Base-by-base conservation (phyloP, 2,329 filamentous ascomycete species). In the Epichloe aotearoae region DNA sequence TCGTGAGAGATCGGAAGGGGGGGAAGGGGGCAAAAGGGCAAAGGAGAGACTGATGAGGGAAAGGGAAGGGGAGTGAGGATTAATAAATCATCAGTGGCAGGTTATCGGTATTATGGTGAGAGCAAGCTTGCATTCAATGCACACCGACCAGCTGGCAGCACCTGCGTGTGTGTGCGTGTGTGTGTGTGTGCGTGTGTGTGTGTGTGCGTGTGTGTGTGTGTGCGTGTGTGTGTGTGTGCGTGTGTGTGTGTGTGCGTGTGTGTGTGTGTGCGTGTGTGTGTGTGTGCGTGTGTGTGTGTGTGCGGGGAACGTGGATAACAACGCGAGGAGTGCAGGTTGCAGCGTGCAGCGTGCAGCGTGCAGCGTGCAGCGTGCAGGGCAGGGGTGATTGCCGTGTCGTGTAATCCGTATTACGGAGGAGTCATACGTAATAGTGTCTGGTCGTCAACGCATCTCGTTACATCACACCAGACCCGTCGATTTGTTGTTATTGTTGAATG, bases 61-160 rank as follows among this genome's bases (percentile, higher is more conserved):
- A 15, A 49, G 14, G 26, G 11, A 49, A 26, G 17, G n/a, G 15
- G 17, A 43, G 6, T 12, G 15, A 11, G 15, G 20, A 17, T n/a
- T 4, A 17, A 44, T 14, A n/a, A 20, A 26, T 43, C 34, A 47
- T 4, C 33, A 26, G n/a, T n/a, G 45, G 34, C 17, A 47, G 17
- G 36, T 19, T 15, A 36, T 42, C 7, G 23, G 23, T 26, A 26
- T 26, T 2, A 7, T 26, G 23, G 23, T 23, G 23, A 26, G 23
- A 26, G 23, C 33, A 36, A 36, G 26, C 44, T 26, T 37, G 39
- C 34, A 36, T 42, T 26, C 23, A 26, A 26, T 37, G 15, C n/a
- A 17, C 47, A 38, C 23, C n/a, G 17, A 42, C 41, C 49, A 46
- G 42, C 42, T 40, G 49, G 36, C 49, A 46, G 42, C 41, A 37